Evolutionary conservation across 768 basidiomycete species (phyloP).

Genomic region (Pleurotus salmoneostramineus): DNA sequence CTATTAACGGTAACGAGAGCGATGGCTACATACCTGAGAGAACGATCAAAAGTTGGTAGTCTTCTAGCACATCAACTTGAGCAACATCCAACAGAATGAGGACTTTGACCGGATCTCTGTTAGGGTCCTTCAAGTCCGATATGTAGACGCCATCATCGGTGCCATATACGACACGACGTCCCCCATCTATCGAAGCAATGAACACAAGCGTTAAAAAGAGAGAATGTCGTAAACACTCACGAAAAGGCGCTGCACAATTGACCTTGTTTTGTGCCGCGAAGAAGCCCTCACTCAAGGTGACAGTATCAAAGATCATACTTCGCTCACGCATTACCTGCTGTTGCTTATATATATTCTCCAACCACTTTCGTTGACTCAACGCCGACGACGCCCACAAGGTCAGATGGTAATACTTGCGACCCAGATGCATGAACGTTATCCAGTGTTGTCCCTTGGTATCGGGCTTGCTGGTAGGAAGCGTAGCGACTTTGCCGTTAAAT

Average conservation of each 20-base stretch:
- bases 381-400: conserved; percentile 89
- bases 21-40: conserved; percentile 69
- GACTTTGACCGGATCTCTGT: conserved; percentile 85
- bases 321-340: conserved; percentile 82
- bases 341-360: conserved; percentile 87
- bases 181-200: conserved; percentile 69
- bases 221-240: conserved; percentile 47
- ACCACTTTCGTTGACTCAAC: conserved; percentile 87
- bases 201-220: background rate
- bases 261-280: conserved; percentile 84
- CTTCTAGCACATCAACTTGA: conserved; percentile 95
- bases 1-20: background rate
- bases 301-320: conserved; percentile 83
- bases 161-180: conserved; percentile 89
- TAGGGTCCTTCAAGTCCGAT: conserved; percentile 75
- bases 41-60: conserved; percentile 94
- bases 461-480: conserved; percentile 37
- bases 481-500: conserved; percentile 22
- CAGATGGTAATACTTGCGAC: conserved; percentile 87
- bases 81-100: conserved; percentile 84
- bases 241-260: conserved; percentile 84
- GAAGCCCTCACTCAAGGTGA: conserved; percentile 82
- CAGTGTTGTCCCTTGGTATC: conserved; percentile 82
- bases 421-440: conserved; percentile 92
- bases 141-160: conserved; percentile 97